Evolutionary conservation across 495 filamentous ascomycete genomes (phyloP).

Genomic region (Penicillium riverlandense): DNA sequence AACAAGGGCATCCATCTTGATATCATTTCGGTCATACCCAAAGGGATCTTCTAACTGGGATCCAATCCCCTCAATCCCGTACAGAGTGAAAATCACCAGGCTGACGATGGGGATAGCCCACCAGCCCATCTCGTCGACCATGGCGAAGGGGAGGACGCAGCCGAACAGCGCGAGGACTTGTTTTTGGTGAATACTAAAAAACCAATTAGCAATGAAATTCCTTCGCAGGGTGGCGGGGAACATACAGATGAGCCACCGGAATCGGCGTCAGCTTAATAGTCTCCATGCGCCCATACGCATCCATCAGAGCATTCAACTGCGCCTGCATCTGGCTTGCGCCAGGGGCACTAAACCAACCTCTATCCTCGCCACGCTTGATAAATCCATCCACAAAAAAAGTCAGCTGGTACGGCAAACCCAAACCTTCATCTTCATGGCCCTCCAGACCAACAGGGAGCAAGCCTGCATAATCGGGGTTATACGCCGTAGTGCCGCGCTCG

Average conservation of each 20-base stretch:
- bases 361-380: slow-evolving; percentile 53
- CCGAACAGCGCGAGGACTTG: slow-evolving; percentile 69
- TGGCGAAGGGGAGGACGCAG: slow-evolving; percentile 66
- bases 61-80: slow-evolving; percentile 69
- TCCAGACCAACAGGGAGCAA: slow-evolving; percentile 53
- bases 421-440: slow-evolving; percentile 55
- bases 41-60: slow-evolving; percentile 71
- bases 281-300: slow-evolving; percentile 68
- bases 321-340: slow-evolving; percentile 55
- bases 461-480: slow-evolving; percentile 52
- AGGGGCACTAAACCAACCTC: slow-evolving; percentile 54
- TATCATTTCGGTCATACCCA: slow-evolving; percentile 68
- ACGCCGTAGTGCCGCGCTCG: slow-evolving; percentile 36
- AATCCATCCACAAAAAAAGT: slow-evolving; percentile 63
- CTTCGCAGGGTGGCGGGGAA: neutral
- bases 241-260: slow-evolving; percentile 65
- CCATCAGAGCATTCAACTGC: slow-evolving; percentile 53
- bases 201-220: neutral
- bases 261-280: slow-evolving; percentile 66
- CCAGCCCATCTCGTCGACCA: slow-evolving; percentile 68
- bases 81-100: slow-evolving; percentile 65
- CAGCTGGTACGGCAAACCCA: slow-evolving; percentile 60
- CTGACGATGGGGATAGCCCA: slow-evolving; percentile 62
- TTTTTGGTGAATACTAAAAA: slow-evolving; percentile 59
- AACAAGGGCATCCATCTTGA: slow-evolving; percentile 71